Percentiles rank a stretch among this genome's conserved stretches.
phyloP scores from a whole-genome alignment of 202 grass and related monocot genomes.

The Brachypodium distachyon region DNA sequence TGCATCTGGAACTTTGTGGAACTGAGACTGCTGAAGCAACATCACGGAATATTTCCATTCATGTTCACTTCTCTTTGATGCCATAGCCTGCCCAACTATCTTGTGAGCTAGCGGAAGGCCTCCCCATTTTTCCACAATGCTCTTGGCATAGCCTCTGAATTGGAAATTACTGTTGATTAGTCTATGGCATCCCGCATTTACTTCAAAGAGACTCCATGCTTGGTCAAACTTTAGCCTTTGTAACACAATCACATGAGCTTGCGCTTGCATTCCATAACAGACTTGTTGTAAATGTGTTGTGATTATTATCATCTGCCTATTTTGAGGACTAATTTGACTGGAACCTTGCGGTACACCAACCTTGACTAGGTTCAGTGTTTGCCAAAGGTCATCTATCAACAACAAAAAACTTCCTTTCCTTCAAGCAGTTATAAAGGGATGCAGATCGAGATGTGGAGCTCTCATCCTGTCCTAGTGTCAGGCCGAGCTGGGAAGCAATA shows the following conservation, averaged over 20 bases:
- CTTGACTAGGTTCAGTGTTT: neutral
- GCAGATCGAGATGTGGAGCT: neutral
- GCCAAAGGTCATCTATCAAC: slow-evolving; percentile 4
- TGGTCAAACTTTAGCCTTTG: neutral
- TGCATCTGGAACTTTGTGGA: neutral
- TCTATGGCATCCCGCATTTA: neutral
- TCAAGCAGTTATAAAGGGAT: neutral
- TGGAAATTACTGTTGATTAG: neutral
- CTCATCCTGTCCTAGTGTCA: neutral
- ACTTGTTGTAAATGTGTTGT: neutral
- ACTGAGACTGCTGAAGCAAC: neutral
- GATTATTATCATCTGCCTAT: neutral
- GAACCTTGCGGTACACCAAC: neutral
- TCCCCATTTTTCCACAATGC: neutral
- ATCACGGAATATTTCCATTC: neutral
- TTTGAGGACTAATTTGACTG: neutral
- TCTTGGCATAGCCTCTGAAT: neutral
- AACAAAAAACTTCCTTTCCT: neutral
- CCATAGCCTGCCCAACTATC: slow-evolving; percentile 6
- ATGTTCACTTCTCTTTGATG: neutral
- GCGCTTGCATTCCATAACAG: neutral
- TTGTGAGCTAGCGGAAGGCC: neutral
- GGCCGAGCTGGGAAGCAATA: neutral
- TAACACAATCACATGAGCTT: neutral
- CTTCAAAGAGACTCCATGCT: neutral